Percentiles rank a stretch among this genome's conserved stretches.
These are phyloP conservation scores for Termitomyces titanicus DNA, from an alignment of 768 basidiomycete genomes.

Conservation along the genomic window DNA sequence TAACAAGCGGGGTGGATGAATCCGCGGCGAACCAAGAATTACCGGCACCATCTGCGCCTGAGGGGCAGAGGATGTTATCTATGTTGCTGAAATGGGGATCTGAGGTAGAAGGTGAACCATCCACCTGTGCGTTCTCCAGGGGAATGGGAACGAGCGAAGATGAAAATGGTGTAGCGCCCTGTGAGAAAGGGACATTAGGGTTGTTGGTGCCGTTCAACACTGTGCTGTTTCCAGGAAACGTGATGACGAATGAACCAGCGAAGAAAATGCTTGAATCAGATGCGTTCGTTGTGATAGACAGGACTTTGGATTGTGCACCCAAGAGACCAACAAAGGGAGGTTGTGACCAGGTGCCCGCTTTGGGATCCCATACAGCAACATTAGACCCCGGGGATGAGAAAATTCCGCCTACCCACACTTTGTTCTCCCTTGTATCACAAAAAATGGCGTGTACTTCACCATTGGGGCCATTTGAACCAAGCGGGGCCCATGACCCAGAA, in stretches of 20 bases:
- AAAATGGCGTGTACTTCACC: constrained; percentile 70
- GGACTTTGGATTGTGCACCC: constrained; percentile 65
- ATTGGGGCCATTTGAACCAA: constrained; percentile 70
- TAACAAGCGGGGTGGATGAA: constrained; percentile 68
- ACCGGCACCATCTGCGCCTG: constrained; percentile 74
- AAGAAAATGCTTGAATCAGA: constrained; percentile 79
- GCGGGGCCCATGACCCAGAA: constrained; percentile 51
- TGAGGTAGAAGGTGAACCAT: constrained; percentile 59
- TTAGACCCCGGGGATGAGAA: constrained; percentile 67
- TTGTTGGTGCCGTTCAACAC: constrained; percentile 66
- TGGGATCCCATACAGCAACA: constrained; percentile 70
- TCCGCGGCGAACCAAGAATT: constrained; percentile 84
- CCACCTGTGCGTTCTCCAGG: constrained; percentile 51
- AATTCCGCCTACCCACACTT: constrained; percentile 76
- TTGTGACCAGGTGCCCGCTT: constrained; percentile 64
- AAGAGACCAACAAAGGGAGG: constrained; percentile 81
- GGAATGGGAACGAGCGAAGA: constrained; percentile 86
- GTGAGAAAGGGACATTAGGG: constrained; percentile 80
- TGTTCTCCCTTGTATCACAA: constrained; percentile 65
- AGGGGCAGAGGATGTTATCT: constrained; percentile 76
- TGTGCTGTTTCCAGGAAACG: constrained; percentile 53
- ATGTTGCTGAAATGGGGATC: constrained; percentile 61
- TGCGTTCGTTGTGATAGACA: constrained; percentile 71
- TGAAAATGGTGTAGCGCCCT: constrained; percentile 81
- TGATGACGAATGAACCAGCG: constrained; percentile 81